These are phyloP conservation scores for Cytospora piceae DNA, from an alignment of 2,329 filamentous ascomycete species.

Conservation along the genomic window DNA sequence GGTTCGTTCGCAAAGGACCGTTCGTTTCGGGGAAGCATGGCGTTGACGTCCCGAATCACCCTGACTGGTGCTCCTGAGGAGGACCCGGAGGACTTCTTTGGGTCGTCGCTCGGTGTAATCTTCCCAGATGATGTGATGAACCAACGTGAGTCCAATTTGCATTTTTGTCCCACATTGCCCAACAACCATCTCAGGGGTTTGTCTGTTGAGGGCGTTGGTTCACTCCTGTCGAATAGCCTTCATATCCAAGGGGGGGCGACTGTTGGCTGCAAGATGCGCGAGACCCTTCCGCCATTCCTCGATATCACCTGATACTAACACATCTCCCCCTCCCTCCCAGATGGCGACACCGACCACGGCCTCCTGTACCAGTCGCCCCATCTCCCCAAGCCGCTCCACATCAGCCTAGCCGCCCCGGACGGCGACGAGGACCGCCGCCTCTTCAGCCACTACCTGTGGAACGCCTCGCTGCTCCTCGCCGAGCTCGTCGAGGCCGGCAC, in stretches of 20 bases:
- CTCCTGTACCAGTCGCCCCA: constrained; percentile 63
- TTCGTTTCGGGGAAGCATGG: constrained; percentile 45
- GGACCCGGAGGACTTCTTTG: constrained; percentile 64
- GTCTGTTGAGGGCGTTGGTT: background rate
- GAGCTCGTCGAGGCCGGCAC: constrained; percentile 59
- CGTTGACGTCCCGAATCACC: constrained; percentile 51
- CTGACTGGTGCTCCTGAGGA: constrained; percentile 42
- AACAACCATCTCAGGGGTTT: background rate
- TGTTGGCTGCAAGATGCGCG: background rate
- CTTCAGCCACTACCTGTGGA: constrained; percentile 77
- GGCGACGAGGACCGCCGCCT: constrained; percentile 59
- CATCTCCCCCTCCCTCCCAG: background rate
- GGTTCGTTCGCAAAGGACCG: background rate
- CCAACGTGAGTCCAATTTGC: constrained; percentile 44
- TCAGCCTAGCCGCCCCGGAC: constrained; percentile 53
- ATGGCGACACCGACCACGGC: constrained; percentile 63
- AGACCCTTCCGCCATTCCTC: no score
- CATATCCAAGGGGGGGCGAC: background rate
- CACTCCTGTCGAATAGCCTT: background rate
- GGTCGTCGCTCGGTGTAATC: constrained; percentile 62
- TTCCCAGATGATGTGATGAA: constrained; percentile 70
- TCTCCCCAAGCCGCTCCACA: constrained; percentile 48
- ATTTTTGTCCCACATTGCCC: background rate
- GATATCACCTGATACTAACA: no score
- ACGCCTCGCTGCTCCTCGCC: constrained; percentile 60